A percentile compares a stretch with the other conserved stretches of the same genome.
These are phyloP conservation scores for Thermothelomyces thermophilus DNA, from an alignment of 2,329 filamentous ascomycete species.

Conservation along the genomic window DNA sequence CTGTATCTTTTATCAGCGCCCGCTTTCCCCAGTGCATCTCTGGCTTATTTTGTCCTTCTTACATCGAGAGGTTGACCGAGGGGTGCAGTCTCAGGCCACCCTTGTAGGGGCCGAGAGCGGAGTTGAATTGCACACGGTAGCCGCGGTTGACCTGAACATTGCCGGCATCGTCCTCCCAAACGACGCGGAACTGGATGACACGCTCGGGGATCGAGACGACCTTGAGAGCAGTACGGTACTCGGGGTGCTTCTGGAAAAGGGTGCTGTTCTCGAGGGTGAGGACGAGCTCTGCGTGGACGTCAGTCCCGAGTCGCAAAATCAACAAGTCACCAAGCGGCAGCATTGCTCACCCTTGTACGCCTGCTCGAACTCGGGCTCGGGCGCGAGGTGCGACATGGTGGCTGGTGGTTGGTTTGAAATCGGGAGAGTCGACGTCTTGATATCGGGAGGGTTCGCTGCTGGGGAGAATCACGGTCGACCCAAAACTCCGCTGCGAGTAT, in stretches of 20 bases:
- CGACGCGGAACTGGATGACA: conserved; percentile 92
- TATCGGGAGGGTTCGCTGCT: not conserved
- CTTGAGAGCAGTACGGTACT: conserved; percentile 85
- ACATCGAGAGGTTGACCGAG: conserved; percentile 68
- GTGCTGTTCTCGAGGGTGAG: conserved; percentile 90
- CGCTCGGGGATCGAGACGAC: conserved; percentile 90
- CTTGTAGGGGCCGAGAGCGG: conserved; percentile 94
- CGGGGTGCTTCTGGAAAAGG: conserved; percentile 88
- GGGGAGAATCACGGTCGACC: conserved; percentile 10
- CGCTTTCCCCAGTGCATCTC: not conserved
- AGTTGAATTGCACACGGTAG: conserved; percentile 98
- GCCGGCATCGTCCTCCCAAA: conserved; percentile 93
- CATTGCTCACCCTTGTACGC: conserved; percentile 85
- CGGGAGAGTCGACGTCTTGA: not conserved
- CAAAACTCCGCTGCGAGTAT: conserved; percentile 7
- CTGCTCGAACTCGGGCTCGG: conserved; percentile 97
- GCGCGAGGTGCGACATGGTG: conserved; percentile 74
- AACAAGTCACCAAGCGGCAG: not conserved
- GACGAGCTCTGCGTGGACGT: conserved; percentile 65
- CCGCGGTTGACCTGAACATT: conserved; percentile 87
- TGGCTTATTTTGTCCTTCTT: conserved; percentile 20
- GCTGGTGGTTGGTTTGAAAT: conserved; percentile 2
- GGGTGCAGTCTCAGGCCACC: conserved; percentile 94
- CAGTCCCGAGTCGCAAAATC: conserved; percentile 7
- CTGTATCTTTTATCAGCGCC: conserved; percentile 24